Conservation (phyloP, 225 moss, liverwort and hornwort species). For the Climacium dendroides region DNA sequence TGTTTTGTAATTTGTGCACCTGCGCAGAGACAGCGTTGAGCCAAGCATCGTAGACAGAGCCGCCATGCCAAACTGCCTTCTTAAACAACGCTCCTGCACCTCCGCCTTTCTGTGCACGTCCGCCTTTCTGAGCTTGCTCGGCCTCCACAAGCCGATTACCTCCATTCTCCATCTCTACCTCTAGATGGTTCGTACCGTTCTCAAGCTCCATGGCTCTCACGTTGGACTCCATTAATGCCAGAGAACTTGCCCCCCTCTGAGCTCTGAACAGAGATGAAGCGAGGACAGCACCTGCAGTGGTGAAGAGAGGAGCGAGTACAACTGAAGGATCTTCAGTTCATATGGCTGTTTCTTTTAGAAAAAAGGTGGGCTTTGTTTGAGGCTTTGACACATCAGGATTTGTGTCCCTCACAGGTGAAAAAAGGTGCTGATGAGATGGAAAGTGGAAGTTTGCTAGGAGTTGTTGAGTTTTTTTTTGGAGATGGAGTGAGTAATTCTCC, state of each 20-base stretch:
- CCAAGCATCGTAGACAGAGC: conserved; percentile 36
- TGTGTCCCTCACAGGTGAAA: not conserved
- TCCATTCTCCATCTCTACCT: not conserved
- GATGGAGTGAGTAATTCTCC: no score
- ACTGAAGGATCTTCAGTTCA: not conserved
- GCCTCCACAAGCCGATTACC: not conserved
- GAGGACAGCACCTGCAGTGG: not conserved
- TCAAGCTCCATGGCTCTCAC: not conserved
- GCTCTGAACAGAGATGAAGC: not conserved
- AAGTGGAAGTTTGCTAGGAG: no score
- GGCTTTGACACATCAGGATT: not conserved
- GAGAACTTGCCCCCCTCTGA: no score
- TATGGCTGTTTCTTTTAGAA: not conserved
- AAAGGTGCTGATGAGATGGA: no score
- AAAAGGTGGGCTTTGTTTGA: not conserved
- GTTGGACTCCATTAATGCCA: not conserved
- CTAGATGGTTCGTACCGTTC: not conserved
- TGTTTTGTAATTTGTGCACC: not conserved
- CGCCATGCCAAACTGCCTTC: conserved; percentile 24
- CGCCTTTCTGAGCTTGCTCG: not conserved
- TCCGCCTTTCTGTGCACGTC: not conserved
- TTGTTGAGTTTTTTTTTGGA: no score
- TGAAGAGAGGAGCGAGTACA: not conserved
- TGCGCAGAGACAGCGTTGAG: conserved; percentile 35
- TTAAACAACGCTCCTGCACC: not conserved